phyloP scores from a whole-genome alignment of 148 eudicot genomes.

The Heliosperma pusillum region DNA sequence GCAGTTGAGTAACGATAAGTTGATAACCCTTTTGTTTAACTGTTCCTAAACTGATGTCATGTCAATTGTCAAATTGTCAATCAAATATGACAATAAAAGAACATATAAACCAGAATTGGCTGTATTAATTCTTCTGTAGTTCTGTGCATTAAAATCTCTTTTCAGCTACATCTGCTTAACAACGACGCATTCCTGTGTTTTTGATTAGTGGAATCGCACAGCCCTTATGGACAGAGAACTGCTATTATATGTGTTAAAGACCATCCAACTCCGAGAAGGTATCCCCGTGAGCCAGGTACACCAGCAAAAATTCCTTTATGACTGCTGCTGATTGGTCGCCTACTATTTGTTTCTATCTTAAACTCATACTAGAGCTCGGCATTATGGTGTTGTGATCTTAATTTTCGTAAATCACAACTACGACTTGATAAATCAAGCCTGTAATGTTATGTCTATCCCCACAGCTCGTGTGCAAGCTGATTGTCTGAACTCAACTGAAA shows the following conservation, averaged over 20 bases:
- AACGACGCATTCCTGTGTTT: constrained; percentile 1
- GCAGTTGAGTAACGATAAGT: neutral
- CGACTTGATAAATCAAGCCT: neutral
- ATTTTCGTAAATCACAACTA: neutral
- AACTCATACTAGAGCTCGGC: neutral
- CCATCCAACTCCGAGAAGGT: constrained; percentile 63
- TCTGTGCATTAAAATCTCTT: neutral
- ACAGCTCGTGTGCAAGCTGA: no score
- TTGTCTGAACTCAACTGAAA: no score
- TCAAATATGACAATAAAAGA: no score
- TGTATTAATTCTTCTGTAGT: neutral
- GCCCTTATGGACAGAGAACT: constrained; percentile 86
- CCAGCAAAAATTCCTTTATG: constrained; percentile 78
- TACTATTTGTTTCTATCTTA: constrained; percentile 6
- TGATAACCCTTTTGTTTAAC: no score
- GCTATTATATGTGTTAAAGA: constrained; percentile 72
- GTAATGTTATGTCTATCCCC: neutral
- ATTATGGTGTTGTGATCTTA: neutral
- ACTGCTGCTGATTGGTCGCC: constrained; percentile 27
- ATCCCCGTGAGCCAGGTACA: constrained; percentile 88
- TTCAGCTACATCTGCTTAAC: neutral
- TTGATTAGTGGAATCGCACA: constrained; percentile 69
- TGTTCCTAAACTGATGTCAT: neutral
- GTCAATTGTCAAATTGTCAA: no score
- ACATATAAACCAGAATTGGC: neutral